Conservation (phyloP, 257 asterid species). For the Gentiana dahurica region DNA sequence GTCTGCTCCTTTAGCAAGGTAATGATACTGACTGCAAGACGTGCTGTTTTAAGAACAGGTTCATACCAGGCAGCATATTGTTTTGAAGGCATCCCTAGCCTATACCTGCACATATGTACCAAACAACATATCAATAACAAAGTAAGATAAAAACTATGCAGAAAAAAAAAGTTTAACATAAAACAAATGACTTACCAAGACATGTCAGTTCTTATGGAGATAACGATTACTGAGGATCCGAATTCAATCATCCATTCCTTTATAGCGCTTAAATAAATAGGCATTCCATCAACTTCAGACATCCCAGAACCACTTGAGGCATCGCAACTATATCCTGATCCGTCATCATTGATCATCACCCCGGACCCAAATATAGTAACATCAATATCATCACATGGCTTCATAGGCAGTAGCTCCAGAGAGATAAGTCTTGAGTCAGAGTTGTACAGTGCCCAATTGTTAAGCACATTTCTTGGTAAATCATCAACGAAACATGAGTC, state of each 20-base stretch:
- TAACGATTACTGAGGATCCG: constrained; percentile 72
- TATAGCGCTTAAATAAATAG: constrained; percentile 67
- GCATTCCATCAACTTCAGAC: constrained; percentile 62
- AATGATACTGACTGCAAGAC: constrained; percentile 62
- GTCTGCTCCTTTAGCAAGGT: constrained; percentile 65
- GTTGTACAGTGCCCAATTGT: constrained; percentile 87
- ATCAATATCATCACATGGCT: constrained; percentile 79
- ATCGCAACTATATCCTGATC: constrained; percentile 68
- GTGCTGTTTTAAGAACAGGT: constrained; percentile 67
- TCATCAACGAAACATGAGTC: constrained; percentile 43
- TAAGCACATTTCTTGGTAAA: constrained; percentile 69
- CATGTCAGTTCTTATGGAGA: constrained; percentile 83
- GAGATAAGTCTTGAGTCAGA: constrained; percentile 80
- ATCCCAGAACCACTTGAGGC: constrained; percentile 43
- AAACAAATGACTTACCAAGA: constrained; percentile 51
- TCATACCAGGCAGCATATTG: constrained; percentile 87
- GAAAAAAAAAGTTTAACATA: too few species aligned
- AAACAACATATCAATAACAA: neutral
- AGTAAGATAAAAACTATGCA: constrained; percentile 2
- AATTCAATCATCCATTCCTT: constrained; percentile 95
- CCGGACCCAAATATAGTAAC: constrained; percentile 87
- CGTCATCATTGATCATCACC: constrained; percentile 67
- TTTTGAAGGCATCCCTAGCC: constrained; percentile 84
- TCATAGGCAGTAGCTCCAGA: constrained; percentile 80
- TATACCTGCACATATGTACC: constrained; percentile 52